Conservation (phyloP, 2,329 filamentous ascomycete genomes). For the Penicillium sp. region DNA sequence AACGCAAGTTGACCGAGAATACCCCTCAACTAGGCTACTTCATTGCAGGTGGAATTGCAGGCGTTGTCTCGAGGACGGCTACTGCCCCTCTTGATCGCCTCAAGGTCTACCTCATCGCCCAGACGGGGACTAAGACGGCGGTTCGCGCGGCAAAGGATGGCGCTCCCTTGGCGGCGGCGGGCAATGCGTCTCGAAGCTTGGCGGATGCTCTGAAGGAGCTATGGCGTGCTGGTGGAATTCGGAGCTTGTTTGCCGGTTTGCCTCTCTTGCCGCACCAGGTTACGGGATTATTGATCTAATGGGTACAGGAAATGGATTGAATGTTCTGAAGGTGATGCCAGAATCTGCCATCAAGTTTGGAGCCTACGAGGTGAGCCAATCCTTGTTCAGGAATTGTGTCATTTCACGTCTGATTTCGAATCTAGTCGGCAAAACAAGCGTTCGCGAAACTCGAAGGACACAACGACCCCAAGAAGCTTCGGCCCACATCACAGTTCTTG, state of each 20-base stretch:
- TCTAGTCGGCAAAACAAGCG: slow-evolving; percentile 76
- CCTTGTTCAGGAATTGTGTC: not conserved
- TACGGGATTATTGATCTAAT: slow-evolving; percentile 20
- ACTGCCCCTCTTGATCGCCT: slow-evolving; percentile 95
- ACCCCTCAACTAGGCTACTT: slow-evolving; percentile 78
- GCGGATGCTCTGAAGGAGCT: slow-evolving; percentile 72
- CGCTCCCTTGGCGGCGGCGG: slow-evolving; percentile 63
- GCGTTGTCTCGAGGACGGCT: slow-evolving; percentile 90
- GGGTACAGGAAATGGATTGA: slow-evolving; percentile 83
- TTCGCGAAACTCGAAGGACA: slow-evolving; percentile 88
- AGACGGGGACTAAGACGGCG: slow-evolving; percentile 66
- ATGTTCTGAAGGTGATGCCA: slow-evolving; percentile 97
- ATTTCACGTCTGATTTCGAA: slow-evolving; percentile 17
- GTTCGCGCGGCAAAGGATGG: slow-evolving; percentile 70
- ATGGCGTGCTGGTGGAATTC: slow-evolving; percentile 81
- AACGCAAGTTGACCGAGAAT: slow-evolving; percentile 49
- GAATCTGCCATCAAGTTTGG: slow-evolving; percentile 99
- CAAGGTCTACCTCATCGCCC: slow-evolving; percentile 96
- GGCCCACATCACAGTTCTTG: slow-evolving; percentile 82
- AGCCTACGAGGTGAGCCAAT: slow-evolving; percentile 72
- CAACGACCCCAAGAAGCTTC: slow-evolving; percentile 75
- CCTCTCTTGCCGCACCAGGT: not conserved
- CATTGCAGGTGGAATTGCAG: slow-evolving; percentile 89
- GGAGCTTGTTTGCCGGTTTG: slow-evolving; percentile 90
- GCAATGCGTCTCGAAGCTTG: slow-evolving; percentile 69